Conservation (phyloP, 768 basidiomycete genomes). For the Saitozyma sp. region DNA sequence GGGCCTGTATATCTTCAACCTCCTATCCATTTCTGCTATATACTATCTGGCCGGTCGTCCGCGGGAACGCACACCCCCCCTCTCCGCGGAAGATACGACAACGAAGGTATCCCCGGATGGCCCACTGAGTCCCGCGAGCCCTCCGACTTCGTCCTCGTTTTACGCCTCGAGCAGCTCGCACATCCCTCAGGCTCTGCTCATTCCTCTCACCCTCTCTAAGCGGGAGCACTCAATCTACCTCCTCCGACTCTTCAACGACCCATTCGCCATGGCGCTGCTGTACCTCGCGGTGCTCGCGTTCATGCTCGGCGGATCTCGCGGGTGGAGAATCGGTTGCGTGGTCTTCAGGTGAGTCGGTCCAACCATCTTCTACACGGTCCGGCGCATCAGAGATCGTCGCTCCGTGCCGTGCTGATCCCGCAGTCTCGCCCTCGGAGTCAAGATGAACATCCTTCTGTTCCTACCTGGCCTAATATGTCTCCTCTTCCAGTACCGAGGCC, state of each 20-base stretch:
- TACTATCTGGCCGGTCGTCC: conserved; percentile 56
- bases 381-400: not conserved
- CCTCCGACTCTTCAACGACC: conserved; percentile 91
- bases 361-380: not conserved
- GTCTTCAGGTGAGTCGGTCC: conserved; percentile 68
- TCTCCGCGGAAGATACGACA: too few species aligned
- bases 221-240: conserved; percentile 90
- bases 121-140: not conserved
- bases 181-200: conserved; percentile 55
- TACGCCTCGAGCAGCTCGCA: conserved; percentile 56
- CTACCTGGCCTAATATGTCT: conserved; percentile 83
- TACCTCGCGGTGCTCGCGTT: conserved; percentile 67
- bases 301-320: conserved; percentile 62
- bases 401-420: not conserved
- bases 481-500: conserved; percentile 63
- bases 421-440: conserved; percentile 81
- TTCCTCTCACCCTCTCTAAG: conserved; percentile 79
- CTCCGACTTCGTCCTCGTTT: not conserved
- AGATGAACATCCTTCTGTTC: conserved; percentile 91
- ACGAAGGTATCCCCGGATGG: too few species aligned
- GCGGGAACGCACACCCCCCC: conserved; percentile 44
- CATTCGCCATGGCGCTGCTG: conserved; percentile 62
- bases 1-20: conserved; percentile 67
- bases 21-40: conserved; percentile 66
- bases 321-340: conserved; percentile 48